Conservation (phyloP, 2,329 filamentous ascomycete genomes). For the Cytospora chrysosperma region DNA sequence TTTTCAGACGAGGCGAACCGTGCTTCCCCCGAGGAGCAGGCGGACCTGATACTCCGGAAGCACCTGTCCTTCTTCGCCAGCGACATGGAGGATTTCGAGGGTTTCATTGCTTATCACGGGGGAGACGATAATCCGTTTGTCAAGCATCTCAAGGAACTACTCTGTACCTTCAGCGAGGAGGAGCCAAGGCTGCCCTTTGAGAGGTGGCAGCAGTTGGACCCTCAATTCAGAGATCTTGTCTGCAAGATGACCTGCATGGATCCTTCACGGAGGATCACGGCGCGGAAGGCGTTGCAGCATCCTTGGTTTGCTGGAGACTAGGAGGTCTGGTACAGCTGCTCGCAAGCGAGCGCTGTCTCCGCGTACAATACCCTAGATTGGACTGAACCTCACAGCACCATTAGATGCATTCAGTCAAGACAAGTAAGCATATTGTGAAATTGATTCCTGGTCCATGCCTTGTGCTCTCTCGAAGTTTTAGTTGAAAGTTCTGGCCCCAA, state of each 20-base stretch:
- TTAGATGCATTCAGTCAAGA: too few species aligned
- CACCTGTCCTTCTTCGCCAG: slow-evolving; percentile 26
- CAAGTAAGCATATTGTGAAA: too few species aligned
- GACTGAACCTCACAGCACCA: too few species aligned
- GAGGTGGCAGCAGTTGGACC: slow-evolving; percentile 17
- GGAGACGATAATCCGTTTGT: slow-evolving; percentile 20
- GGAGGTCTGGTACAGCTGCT: too few species aligned
- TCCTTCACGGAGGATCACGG: slow-evolving; percentile 24
- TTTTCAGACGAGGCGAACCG: slow-evolving; percentile 23
- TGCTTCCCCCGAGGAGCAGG: slow-evolving; percentile 23
- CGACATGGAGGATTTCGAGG: slow-evolving; percentile 5
- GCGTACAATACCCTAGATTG: background rate
- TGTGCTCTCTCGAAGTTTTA: too few species aligned
- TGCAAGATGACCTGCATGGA: slow-evolving; percentile 24
- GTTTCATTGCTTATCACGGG: slow-evolving; percentile 16
- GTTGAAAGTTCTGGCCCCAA: too few species aligned
- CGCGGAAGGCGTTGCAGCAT: slow-evolving; percentile 23
- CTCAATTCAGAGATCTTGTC: slow-evolving; percentile 19
- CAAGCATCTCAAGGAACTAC: slow-evolving; percentile 13
- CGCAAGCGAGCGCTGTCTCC: background rate
- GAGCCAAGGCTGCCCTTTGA: slow-evolving; percentile 21
- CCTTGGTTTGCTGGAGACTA: slow-evolving; percentile 16
- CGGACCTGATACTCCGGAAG: slow-evolving; percentile 22
- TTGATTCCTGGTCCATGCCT: too few species aligned
- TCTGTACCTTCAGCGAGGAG: slow-evolving; percentile 22